Base-by-base conservation (phyloP, 192 early-diverging fungal species). In the Umbelopsis isabellina region DNA sequence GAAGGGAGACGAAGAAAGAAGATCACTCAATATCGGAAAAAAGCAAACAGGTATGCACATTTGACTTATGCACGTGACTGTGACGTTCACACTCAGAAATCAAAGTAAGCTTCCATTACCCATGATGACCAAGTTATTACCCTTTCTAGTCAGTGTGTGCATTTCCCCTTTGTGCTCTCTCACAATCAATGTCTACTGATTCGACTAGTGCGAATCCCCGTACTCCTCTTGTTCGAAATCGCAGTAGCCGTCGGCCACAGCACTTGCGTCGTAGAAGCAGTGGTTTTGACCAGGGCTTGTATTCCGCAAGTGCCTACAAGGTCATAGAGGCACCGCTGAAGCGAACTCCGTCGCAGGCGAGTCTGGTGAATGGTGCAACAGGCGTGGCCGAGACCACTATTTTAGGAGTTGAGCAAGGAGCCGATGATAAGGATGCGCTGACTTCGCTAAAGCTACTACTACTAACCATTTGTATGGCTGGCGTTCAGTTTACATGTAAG, bases 401-500 rank as follows among this genome's bases (percentile, higher is more conserved):
- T 3, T 30, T 11, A 16, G 15, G 3, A 13, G 30, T 18, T 5
- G 21, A 45, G 11, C n/a, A 53, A 23, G 20, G 16, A 22, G 49
- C 33, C 23, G 49, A 27, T 22, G 55, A 64, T 37, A 48, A 55
- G 15, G 61, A 64, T 22, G 46, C 53, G 22, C 44, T 80, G 9
- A 66, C 15, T 27, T 15, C 45, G 1, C 23, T 66, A 15, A 65
- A 75, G 20, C 44, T 87, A 67, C 48, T 87, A 12, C 35, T 71
- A 9, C 46, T 90, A 27, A 89, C 87, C 1, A 55, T 86, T 3
- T 88, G 83, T 61, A 82, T 91, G 81, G 82, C 85, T 15, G 89
- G 89, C 11, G 85, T 91, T 25, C 89, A 91, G 67, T 90, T 91
- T 68, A 90, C 89, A 45, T 91, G 89, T 90, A 74, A 81, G 83